These are phyloP conservation scores for Tricholoma hemisulphureum DNA, from an alignment of 768 basidiomycete genomes.

Conservation along the genomic window DNA sequence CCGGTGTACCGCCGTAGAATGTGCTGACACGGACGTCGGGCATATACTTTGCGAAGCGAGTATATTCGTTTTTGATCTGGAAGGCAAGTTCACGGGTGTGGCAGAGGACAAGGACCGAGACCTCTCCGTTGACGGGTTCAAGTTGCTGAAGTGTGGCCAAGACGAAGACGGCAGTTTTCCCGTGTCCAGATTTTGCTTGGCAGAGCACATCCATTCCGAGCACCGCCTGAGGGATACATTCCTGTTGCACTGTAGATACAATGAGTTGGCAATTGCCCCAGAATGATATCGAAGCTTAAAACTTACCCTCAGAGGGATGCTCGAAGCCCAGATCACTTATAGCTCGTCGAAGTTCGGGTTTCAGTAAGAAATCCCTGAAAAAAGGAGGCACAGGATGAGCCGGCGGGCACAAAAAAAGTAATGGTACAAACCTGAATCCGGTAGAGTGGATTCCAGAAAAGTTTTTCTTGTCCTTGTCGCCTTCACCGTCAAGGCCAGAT, in stretches of 20 bases:
- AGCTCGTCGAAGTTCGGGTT: constrained; percentile 93
- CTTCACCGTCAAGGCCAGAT: constrained; percentile 47
- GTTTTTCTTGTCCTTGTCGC: constrained; percentile 91
- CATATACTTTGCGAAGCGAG: constrained; percentile 99
- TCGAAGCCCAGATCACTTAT: constrained; percentile 99
- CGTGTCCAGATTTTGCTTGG: constrained; percentile 98
- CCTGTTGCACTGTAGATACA: constrained; percentile 89
- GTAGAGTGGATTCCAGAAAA: constrained; percentile 99
- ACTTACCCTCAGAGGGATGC: constrained; percentile 96
- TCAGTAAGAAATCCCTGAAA: constrained; percentile 91
- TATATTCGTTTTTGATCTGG: constrained; percentile 99
- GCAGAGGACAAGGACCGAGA: constrained; percentile 95
- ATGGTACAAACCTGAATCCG: constrained; percentile 79
- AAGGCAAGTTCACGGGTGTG: constrained; percentile 99
- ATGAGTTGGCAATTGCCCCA: background rate
- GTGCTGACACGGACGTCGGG: constrained; percentile 96
- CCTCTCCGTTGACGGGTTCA: constrained; percentile 97
- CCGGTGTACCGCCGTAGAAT: constrained; percentile 96
- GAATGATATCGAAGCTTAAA: background rate
- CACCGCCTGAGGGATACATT: constrained; percentile 99
- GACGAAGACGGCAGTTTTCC: constrained; percentile 99
- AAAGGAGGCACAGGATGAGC: constrained; percentile 17
- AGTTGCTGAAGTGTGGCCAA: constrained; percentile 97
- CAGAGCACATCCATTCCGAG: constrained; percentile 99
- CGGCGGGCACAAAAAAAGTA: background rate